Evolutionary conservation across 1,284 basidiomycete genomes (phyloP).

Genomic region (Sparassis latifolia): DNA sequence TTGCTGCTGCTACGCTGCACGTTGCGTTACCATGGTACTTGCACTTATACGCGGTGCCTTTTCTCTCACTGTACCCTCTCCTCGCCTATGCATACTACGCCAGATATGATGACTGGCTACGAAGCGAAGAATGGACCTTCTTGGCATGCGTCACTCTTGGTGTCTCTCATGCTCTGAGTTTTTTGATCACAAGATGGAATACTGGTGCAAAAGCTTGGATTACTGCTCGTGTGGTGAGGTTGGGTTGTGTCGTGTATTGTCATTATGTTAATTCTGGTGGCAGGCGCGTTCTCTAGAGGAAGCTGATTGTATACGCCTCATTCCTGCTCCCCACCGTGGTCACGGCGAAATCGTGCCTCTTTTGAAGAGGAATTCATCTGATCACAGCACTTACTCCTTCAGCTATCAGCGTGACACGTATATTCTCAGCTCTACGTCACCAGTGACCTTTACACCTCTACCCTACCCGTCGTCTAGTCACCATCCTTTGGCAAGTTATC

Average conservation of each 20-base stretch:
- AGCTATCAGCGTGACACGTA: constrained; percentile 97
- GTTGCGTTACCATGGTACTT: constrained; percentile 71
- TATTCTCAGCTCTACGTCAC: constrained; percentile 55
- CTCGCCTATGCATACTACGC: constrained; percentile 90
- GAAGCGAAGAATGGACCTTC: constrained; percentile 96
- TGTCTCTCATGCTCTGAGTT: constrained; percentile 87
- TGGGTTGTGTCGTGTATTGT: constrained; percentile 32
- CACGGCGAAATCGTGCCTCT: constrained; percentile 87
- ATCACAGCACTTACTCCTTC: constrained; percentile 74
- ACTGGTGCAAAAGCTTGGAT: constrained; percentile 74
- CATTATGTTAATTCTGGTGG: constrained; percentile 1
- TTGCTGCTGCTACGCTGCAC: constrained; percentile 76
- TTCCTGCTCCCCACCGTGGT: constrained; percentile 84
- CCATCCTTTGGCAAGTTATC: constrained; percentile 70
- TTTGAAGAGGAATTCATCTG: constrained; percentile 51
- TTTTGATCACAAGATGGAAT: constrained; percentile 90
- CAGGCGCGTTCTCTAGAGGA: constrained; percentile 63
- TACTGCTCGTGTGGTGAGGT: constrained; percentile 46
- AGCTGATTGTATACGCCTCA: constrained; percentile 79
- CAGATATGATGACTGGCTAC: constrained; percentile 86
- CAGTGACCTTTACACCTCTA: constrained; percentile 71
- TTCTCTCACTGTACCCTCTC: constrained; percentile 82
- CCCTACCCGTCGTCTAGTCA: constrained; percentile 83
- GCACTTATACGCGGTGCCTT: constrained; percentile 83
- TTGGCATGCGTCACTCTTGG: constrained; percentile 84